Evolutionary conservation across 306 rosid species (phyloP).

Genomic region (Medicago arabica): DNA sequence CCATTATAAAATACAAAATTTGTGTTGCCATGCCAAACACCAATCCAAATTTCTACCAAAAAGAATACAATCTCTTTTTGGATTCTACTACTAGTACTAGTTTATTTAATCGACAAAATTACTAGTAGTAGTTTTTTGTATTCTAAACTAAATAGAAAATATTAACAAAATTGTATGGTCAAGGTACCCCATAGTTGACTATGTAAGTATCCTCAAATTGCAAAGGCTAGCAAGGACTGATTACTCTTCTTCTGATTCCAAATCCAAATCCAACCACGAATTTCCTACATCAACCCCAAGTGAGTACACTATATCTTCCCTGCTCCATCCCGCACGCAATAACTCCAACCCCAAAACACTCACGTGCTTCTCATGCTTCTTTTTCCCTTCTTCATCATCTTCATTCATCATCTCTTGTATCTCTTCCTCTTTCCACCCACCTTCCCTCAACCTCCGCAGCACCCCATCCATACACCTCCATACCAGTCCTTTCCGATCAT

Average conservation of each 20-base stretch:
- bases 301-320: constrained; percentile 75
- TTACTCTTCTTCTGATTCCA: no score
- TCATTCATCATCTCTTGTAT: constrained; percentile 76
- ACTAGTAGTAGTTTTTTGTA: not conserved
- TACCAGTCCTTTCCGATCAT: constrained; percentile 23
- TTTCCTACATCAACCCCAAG: constrained; percentile 50
- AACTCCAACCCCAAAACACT: constrained; percentile 48
- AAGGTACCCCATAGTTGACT: not conserved
- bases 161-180: not conserved
- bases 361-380: constrained; percentile 48
- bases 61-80: not conserved
- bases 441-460: constrained; percentile 64
- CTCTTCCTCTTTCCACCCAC: constrained; percentile 92
- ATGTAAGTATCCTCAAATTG: no score
- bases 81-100: not conserved
- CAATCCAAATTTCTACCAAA: not conserved
- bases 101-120: no score
- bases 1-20: not conserved
- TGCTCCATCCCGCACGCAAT: constrained; percentile 89
- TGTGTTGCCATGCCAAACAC: not conserved
- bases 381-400: not conserved
- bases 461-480: constrained; percentile 62
- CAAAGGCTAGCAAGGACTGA: no score
- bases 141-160: not conserved
- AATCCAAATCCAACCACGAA: constrained; percentile 38